These are phyloP conservation scores for Alternaria arbusti DNA, from an alignment of 2,329 filamentous ascomycete species.

Conservation along the genomic window DNA sequence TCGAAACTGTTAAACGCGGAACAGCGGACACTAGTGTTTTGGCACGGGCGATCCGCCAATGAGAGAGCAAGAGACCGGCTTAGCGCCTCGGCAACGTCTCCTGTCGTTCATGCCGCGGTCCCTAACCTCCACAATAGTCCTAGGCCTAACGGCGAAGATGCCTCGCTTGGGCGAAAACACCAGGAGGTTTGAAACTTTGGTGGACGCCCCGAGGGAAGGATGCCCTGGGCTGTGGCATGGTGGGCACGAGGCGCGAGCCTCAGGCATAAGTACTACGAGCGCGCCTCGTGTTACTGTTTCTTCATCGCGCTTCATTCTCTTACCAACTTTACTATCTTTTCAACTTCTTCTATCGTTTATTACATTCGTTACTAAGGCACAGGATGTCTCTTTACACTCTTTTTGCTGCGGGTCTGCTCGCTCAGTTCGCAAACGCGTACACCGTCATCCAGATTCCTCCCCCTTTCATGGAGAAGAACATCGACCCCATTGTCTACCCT, in stretches of 20 bases:
- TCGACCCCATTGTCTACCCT: constrained; percentile 54
- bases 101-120: constrained; percentile 14
- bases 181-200: constrained; percentile 9
- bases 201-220: neutral
- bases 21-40: constrained; percentile 20
- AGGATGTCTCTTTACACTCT: constrained; percentile 42
- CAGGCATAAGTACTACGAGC: constrained; percentile 3
- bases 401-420: constrained; percentile 33
- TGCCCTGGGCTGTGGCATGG: constrained; percentile 1
- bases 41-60: constrained; percentile 9
- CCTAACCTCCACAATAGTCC: constrained; percentile 1
- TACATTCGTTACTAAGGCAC: constrained; percentile 27
- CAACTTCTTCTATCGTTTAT: constrained; percentile 10
- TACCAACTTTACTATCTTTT: neutral
- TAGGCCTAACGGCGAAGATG: constrained; percentile 6
- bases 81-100: constrained; percentile 6
- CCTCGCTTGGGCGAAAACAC: constrained; percentile 9
- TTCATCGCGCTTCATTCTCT: constrained; percentile 10
- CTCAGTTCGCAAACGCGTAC: constrained; percentile 38
- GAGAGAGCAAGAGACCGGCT: no score
- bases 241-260: neutral
- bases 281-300: neutral
- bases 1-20: constrained; percentile 21
- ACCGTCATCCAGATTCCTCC: constrained; percentile 42
- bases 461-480: constrained; percentile 54